Percentiles rank a stretch among this genome's conserved stretches.
Conservation (phyloP, 257 asterid genomes). For the Rehmannia glutinosa region DNA sequence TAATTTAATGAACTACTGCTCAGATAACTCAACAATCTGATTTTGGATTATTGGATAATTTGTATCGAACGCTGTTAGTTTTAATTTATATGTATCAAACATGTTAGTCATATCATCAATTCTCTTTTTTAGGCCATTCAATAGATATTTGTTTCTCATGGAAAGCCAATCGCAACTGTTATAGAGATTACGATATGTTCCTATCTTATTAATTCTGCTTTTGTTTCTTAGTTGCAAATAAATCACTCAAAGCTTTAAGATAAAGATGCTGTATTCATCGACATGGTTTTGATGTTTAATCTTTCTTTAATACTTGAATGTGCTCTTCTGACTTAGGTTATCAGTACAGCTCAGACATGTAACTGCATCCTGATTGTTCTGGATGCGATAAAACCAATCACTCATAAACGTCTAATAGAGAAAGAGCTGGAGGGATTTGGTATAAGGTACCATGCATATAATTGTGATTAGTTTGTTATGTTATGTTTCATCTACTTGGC, state of each 20-base stretch:
- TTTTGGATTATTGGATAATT: too few relatives aligned
- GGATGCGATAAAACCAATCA: slow-evolving; percentile 97
- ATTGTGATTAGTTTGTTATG: background rate
- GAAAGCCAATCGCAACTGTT: too few relatives aligned
- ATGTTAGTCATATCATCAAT: too few relatives aligned
- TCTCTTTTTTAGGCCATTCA: too few relatives aligned
- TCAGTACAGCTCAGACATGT: slow-evolving; percentile 98
- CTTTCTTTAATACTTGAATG: background rate
- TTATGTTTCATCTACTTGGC: background rate
- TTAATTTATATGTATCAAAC: too few relatives aligned
- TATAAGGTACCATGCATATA: slow-evolving; percentile 49
- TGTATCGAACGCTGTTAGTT: too few relatives aligned
- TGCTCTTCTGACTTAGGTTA: slow-evolving; percentile 53
- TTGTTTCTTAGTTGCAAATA: background rate
- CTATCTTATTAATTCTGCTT: background rate
- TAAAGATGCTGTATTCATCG: background rate
- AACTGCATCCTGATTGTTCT: slow-evolving; percentile 91
- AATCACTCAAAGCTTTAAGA: background rate
- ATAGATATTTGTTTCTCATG: too few relatives aligned
- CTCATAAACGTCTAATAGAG: slow-evolving; percentile 95
- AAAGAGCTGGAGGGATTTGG: slow-evolving; percentile 99
- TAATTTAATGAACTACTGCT: too few relatives aligned
- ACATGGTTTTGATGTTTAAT: slow-evolving; percentile 6
- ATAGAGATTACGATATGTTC: too few relatives aligned
- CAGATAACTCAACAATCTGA: too few relatives aligned